These are phyloP conservation scores for Penicillium chermesinum DNA, from an alignment of 495 filamentous ascomycete genomes.

Conservation along the genomic window DNA sequence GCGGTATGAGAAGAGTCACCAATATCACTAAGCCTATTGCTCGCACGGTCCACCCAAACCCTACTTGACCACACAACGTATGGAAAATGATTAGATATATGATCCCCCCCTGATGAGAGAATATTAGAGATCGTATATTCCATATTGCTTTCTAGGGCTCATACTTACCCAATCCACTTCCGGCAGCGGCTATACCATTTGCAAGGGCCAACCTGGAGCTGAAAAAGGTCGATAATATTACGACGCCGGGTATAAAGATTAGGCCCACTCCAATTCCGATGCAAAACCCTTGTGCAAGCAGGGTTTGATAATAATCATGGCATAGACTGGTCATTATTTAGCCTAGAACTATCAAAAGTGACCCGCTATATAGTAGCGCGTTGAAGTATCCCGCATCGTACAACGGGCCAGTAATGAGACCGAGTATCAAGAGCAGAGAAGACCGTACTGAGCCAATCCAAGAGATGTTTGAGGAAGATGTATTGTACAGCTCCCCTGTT, in stretches of 20 bases:
- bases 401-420: constrained; percentile 37
- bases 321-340: constrained; percentile 40
- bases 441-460: constrained; percentile 46
- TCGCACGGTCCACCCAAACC: constrained; percentile 49
- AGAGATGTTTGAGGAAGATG: constrained; percentile 27
- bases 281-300: constrained; percentile 34
- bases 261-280: constrained; percentile 31
- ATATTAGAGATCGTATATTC: not conserved
- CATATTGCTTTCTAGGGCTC: not conserved
- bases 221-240: constrained; percentile 39
- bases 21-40: constrained; percentile 47
- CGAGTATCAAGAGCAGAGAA: constrained; percentile 33
- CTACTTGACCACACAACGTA: constrained; percentile 36
- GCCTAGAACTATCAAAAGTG: constrained; percentile 30
- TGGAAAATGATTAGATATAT: constrained; percentile 51
- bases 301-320: constrained; percentile 26
- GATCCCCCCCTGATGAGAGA: constrained; percentile 27
- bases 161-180: constrained; percentile 32
- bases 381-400: constrained; percentile 41
- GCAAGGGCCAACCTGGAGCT: constrained; percentile 33
- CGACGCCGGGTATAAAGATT: constrained; percentile 38
- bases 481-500: constrained; percentile 18
- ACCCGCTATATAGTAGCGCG: constrained; percentile 21
- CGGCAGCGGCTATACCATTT: constrained; percentile 36
- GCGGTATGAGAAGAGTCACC: constrained; percentile 36